Base-by-base conservation (phyloP, 345 rosid species). In the Draba incana region DNA sequence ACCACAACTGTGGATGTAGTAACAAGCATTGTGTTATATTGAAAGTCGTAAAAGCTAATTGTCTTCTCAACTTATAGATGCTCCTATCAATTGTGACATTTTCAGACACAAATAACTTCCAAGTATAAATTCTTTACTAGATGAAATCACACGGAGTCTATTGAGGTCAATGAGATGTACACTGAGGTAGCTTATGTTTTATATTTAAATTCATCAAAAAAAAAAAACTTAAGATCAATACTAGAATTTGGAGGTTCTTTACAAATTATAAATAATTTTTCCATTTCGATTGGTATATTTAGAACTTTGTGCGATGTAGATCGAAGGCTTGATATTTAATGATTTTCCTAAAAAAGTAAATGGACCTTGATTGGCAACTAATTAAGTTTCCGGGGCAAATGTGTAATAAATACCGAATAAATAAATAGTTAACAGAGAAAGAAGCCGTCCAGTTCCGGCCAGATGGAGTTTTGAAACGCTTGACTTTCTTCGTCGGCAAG, bases 21-120 rank as follows among this genome's bases (percentile, higher is more conserved):
- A 71, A 88, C 93, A 69, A 83, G 85, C 85, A 93, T 85, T 20
- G 97, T 85, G 76, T 91, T 91, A 78, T 79, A 88, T 71, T 85
- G 86, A 43, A 91, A 91, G 64, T 82, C 89, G 45, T 88, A 91
- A 41, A 86, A 84, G 61, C 75, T 76, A 67, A 77, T 79, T 44
- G 87, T 90, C 69, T 83, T 91, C 70, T 85, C 82, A 41, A 81
- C 84, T 75, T 79, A 77, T 76, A 83, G 64, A 77, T 79, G 79
- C 37, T 85, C 96, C 93, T 91, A 81, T 60, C 41, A 59, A 62
- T 68, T 49, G 62, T 10, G 16, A 65, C 5, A 76, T 11, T 53
- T 53, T 63, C 57, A 76, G 52, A 62, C 10, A 54, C 41, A 16
- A 35, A 27, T 0, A 30, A 62, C 42, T 45, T 62, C 30, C 30